Evolutionary conservation across 345 rosid species (phyloP), one percentile per base, ranked within the genome.

Genomic region (Pistacia atlantica): DNA sequence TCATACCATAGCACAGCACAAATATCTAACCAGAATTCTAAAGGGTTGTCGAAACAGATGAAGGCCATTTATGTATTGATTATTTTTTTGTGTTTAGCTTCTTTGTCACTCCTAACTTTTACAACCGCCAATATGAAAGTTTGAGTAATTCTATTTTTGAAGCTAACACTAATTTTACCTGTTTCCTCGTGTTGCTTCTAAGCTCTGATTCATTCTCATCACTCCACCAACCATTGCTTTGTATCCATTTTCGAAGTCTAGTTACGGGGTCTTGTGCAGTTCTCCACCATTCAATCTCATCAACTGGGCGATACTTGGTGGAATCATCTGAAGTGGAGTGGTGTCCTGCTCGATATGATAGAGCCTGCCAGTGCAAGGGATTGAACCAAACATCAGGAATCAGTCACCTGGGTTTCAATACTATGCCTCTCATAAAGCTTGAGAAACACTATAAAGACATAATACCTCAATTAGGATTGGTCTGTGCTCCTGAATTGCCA

Each of bases 301-400:
- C 82, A 0, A 83, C 82, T 55, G 94, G 80, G 35, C 98, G 97
- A 78, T 95, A 95, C 80, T 83, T 93, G 60, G 95, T 93, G 62
- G 98, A 95, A 80, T 95, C 98, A 87, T 95, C 98, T 61, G 98
- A 93, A 67, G 99, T 93, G 35, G 97, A 86, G 86, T 95, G 98
- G 85, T 91, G 98, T 55, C 98, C 97, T 0, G 82, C 94, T 35
- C 99, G 88, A 80, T 95, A 95, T 60, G 99, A 88, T 65, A 95
- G 74, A 73, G 99, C 97, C 99, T 95, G 77, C 54, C 65, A 60
- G 28, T 35, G 42, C 48, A 22, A 73, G 67, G 46, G 60, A 31
- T n/a, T 33, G 38, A 75, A 31, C 20, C 56, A 59, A 25, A 73
- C 11, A 61, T 42, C 64, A 75, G 31, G 6, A 8, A 57, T 31